Evolutionary conservation across 345 rosid genomes (phyloP), one percentile per base, ranked within the genome.

Genomic region (Syzygium grande): DNA sequence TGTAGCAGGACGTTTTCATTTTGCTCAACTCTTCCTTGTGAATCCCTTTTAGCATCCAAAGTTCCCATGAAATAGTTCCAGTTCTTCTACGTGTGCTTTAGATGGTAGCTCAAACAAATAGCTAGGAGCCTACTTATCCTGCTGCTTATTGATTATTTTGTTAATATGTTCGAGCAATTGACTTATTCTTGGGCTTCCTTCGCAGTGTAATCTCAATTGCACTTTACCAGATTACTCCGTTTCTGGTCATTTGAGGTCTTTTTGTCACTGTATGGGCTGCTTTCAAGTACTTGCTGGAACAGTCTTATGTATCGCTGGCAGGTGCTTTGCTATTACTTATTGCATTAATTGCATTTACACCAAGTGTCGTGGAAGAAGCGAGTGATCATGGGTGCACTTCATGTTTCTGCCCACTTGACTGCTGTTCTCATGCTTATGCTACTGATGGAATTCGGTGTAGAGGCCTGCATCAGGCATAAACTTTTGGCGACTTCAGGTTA

Each of bases 401-500:
- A 98, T 93, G 97, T 96, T 89, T 89, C 92, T 84, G 94, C 99
- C 34, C 99, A 98, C 93, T 94, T 98, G 85, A 91, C 95, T 65
- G 93, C 99, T 29, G 99, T 99, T 87, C 87, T 96, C 63, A 92
- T 98, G 92, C 98, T 98, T 89, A 94, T 96, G 99, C 88, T 98
- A 94, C 94, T 98, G 87, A 84, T 98, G 92, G 99, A 98, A 89
- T 88, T 98, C 90, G 99, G 99, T 89, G 90, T 96, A 56, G 97
- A 98, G 92, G 95, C 94, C 19, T 98, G 99, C 87, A 94, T 96
- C 88, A 93, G 93, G 88, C 99, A 98, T 93, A 94, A 98, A 51
- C 93, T 98, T 9, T 94, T 98, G 52, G 99, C 99, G 90, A 98
- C 97, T 79, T 98, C 99, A 84, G 99, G 99, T 94, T 87, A 88